Evolutionary conservation across 768 basidiomycete genomes (phyloP), one percentile per base, ranked within the genome.

Genomic region (Fomitopsis serialis): DNA sequence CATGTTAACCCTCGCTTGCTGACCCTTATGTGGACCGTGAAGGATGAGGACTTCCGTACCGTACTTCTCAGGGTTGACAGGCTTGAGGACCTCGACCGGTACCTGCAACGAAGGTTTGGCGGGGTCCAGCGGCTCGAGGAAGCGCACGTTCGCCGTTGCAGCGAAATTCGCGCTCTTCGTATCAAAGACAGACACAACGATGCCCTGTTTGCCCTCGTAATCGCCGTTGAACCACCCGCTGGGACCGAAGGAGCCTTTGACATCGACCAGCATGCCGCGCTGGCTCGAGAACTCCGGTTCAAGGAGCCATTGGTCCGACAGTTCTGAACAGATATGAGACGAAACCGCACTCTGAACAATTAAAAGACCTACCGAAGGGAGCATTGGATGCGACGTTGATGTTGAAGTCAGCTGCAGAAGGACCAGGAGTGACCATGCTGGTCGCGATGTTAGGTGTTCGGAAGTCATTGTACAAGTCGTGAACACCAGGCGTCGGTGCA

Each of bases 171-270:
- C 58, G 58, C 59, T 59, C 47, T 54, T 48, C 13, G 63, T 58
- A 55, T 64, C 54, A 50, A 64, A 61, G 11, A 61, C 53, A 50
- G 57, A 60, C 21, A 61, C 59, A 19, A 66, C 59, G 48, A 62
- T 51, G 35, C 61, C 65, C 29, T 57, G 54, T 43, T 59, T 58
- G 53, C 58, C 62, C 53, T 66, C 65, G 54, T 62, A 59, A 48
- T 64, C 57, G 59, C 63, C 65, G 37, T 57, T 48, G 54, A 62
- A 54, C 63, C 62, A 66, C 25, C 54, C 57, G 10, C 32, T 35
- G 12, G 50, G 52, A 40, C 48, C 48, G 53, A 54, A 62, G 13
- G 61, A 52, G 44, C 55, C 55, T n/a, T 54, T 42, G 19, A 64
- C 58, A 43, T 61, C 55, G 58, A 61, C 62, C 21, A 63, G 27